Evolutionary conservation across 768 basidiomycete genomes (phyloP).

Genomic region (Boletellus emodensis): DNA sequence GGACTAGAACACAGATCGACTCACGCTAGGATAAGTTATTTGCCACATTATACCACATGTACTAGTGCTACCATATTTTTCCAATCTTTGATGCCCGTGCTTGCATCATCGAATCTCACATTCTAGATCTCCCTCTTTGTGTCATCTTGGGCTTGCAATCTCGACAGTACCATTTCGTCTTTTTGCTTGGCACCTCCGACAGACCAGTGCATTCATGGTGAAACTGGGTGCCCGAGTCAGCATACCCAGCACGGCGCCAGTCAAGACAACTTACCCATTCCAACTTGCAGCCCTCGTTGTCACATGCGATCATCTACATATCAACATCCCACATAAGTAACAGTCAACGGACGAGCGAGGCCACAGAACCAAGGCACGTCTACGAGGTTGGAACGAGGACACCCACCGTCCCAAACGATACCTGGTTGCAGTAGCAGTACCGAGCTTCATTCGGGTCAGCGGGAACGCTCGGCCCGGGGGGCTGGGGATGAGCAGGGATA

Average conservation of each 20-base stretch:
- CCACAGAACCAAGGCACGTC: too few species aligned
- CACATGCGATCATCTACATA: slow-evolving; percentile 82
- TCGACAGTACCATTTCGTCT: slow-evolving; percentile 66
- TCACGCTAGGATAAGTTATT: slow-evolving; percentile 12
- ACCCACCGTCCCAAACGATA: slow-evolving; percentile 76
- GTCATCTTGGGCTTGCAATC: slow-evolving; percentile 47
- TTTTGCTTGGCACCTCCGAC: slow-evolving; percentile 50
- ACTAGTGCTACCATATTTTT: slow-evolving; percentile 1
- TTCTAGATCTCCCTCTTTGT: slow-evolving; percentile 33
- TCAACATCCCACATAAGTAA: neutral
- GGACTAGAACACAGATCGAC: slow-evolving; percentile 9
- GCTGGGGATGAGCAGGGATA: slow-evolving; percentile 30
- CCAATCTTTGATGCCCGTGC: neutral
- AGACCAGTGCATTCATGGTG: slow-evolving; percentile 68
- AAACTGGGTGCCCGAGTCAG: slow-evolving; percentile 44
- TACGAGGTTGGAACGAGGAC: neutral
- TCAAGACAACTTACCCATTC: slow-evolving; percentile 70
- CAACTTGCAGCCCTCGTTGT: slow-evolving; percentile 59
- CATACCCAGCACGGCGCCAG: neutral
- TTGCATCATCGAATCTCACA: slow-evolving; percentile 7
- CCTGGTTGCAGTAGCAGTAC: slow-evolving; percentile 81
- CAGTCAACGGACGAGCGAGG: neutral
- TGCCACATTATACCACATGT: slow-evolving; percentile 15
- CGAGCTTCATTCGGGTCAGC: slow-evolving; percentile 48
- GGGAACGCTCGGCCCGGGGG: slow-evolving; percentile 16